Evolutionary conservation across 768 basidiomycete genomes (phyloP).

Genomic region (Leccinum sublutescens): DNA sequence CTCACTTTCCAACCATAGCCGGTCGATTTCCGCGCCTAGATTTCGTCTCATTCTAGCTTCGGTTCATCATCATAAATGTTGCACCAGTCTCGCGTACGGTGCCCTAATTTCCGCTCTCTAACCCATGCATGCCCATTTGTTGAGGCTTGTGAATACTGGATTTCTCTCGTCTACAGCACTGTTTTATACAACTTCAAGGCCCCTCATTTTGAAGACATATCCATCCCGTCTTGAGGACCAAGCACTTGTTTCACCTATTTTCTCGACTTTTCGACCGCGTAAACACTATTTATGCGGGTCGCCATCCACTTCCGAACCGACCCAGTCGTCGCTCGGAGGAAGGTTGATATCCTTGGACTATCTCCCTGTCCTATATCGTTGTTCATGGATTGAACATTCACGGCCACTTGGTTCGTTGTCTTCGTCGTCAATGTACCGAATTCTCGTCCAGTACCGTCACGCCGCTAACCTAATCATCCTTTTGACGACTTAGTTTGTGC

Average conservation of each 20-base stretch:
- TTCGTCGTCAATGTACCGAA: constrained; percentile 32
- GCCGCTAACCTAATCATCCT: constrained; percentile 35
- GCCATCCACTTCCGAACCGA: constrained; percentile 15
- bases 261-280: constrained; percentile 30
- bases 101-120: constrained; percentile 42
- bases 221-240: constrained; percentile 58
- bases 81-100: constrained; percentile 34
- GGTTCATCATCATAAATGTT: constrained; percentile 28
- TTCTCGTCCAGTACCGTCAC: constrained; percentile 32
- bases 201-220: constrained; percentile 52
- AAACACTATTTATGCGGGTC: constrained; percentile 32
- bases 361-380: constrained; percentile 27
- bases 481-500: constrained; percentile 38
- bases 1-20: constrained; percentile 2
- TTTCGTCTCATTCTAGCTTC: constrained; percentile 25
- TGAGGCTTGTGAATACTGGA: constrained; percentile 38
- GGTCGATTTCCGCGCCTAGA: constrained; percentile 23
- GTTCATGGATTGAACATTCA: constrained; percentile 40
- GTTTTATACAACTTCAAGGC: constrained; percentile 26
- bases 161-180: constrained; percentile 23
- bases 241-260: constrained; percentile 30
- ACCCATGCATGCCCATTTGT: constrained; percentile 33
- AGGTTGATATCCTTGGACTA: constrained; percentile 34
- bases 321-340: constrained; percentile 27
- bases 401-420: constrained; percentile 27